These are phyloP conservation scores for Vitis cinerea DNA, from an alignment of 164 flowering plant genomes.

Conservation along the genomic window DNA sequence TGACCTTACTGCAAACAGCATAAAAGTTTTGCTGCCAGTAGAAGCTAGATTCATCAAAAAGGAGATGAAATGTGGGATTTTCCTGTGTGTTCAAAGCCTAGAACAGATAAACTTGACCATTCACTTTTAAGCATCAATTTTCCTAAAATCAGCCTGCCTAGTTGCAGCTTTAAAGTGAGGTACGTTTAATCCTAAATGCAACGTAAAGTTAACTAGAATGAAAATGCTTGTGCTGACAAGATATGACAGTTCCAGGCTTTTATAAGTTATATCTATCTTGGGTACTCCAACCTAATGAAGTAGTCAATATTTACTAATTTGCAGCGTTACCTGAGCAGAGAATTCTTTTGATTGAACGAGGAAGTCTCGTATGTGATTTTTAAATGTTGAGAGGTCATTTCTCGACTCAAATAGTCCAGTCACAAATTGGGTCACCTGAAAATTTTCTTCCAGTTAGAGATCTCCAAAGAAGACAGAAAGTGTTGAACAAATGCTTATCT, in stretches of 20 bases:
- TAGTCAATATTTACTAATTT: background rate
- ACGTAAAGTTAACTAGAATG: background rate
- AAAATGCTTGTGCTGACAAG: background rate
- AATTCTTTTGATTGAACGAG: conserved; percentile 98
- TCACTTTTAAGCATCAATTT: no score
- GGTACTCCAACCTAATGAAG: background rate
- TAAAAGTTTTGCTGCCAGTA: no score
- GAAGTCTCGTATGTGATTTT: conserved; percentile 84
- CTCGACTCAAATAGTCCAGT: conserved; percentile 82
- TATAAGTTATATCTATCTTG: no score
- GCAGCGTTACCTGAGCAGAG: conserved; percentile 79
- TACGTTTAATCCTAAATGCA: no score
- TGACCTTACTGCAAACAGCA: no score
- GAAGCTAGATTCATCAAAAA: no score
- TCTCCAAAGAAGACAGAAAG: background rate
- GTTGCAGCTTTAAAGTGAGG: no score
- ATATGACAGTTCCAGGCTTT: no score
- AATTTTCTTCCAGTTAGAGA: conserved; percentile 5
- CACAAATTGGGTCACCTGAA: conserved; percentile 87
- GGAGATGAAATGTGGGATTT: no score
- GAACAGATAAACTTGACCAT: no score
- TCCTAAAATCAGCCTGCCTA: no score
- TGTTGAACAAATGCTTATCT: background rate
- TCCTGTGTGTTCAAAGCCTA: no score
- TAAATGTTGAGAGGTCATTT: conserved; percentile 69